Evolutionary conservation across 495 filamentous ascomycete species (phyloP).

Genomic region (Tuber melanosporum): DNA sequence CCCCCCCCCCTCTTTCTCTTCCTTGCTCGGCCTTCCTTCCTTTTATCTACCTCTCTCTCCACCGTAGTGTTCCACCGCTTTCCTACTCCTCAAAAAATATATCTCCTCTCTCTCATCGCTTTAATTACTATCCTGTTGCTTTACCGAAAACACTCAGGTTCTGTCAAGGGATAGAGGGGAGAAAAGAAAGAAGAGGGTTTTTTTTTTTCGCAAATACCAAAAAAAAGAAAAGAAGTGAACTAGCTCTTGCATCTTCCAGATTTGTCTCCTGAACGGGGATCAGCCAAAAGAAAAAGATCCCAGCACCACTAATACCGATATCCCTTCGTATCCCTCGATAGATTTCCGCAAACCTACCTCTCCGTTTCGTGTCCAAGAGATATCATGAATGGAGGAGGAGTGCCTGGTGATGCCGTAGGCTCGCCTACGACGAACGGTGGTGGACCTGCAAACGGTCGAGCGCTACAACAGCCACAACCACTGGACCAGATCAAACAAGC

Average conservation of each 20-base stretch:
- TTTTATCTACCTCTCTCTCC: slow-evolving; percentile 17
- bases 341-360: slow-evolving; percentile 10
- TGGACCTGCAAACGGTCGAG: slow-evolving; percentile 19
- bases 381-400: slow-evolving; percentile 35
- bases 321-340: slow-evolving; percentile 13
- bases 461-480: slow-evolving; percentile 31
- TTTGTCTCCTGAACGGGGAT: background rate
- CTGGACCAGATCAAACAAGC: slow-evolving; percentile 66
- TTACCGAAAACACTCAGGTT: slow-evolving; percentile 9
- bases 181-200: slow-evolving; percentile 4
- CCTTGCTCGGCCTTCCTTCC: slow-evolving; percentile 27
- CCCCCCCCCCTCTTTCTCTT: slow-evolving; percentile 17
- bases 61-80: slow-evolving; percentile 18
- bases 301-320: slow-evolving; percentile 18
- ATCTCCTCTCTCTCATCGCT: slow-evolving; percentile 22
- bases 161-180: background rate
- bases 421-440: slow-evolving; percentile 28
- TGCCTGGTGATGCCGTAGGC: slow-evolving; percentile 10
- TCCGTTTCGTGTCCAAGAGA: slow-evolving; percentile 18
- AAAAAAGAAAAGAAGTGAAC: slow-evolving; percentile 20
- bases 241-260: slow-evolving; percentile 20
- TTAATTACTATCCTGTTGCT: slow-evolving; percentile 16
- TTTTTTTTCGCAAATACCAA: slow-evolving; percentile 19
- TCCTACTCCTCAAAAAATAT: slow-evolving; percentile 16
- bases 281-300: slow-evolving; percentile 11